phyloP scores from a whole-genome alignment of 371 early-diverging fungal species.

The Quaeritorhiza haematococci region DNA sequence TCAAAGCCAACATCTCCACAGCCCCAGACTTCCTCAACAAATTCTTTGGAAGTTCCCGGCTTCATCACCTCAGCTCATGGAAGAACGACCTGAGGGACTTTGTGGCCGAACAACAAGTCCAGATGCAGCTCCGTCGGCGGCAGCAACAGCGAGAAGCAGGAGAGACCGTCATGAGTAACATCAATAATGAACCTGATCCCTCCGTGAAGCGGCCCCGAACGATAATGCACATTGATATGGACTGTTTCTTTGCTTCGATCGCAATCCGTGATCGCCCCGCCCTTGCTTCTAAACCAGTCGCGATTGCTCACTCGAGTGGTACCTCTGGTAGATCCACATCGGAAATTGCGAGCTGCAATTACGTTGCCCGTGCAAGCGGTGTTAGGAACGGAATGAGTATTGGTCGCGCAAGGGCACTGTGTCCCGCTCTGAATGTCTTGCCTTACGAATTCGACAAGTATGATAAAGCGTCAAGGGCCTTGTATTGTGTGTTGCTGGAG shows the following conservation, averaged over 20 bases:
- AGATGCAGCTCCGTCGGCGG: neutral
- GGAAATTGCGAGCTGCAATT: conserved; percentile 71
- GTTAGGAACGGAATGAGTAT: conserved; percentile 69
- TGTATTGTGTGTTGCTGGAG: conserved; percentile 64
- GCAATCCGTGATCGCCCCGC: conserved; percentile 65
- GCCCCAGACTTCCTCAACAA: conserved; percentile 66
- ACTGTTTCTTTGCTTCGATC: conserved; percentile 85
- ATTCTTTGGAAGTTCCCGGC: conserved; percentile 73
- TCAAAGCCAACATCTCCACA: conserved; percentile 21
- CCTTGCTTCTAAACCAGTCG: conserved; percentile 57
- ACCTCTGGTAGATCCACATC: conserved; percentile 31
- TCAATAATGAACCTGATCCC: conserved; percentile 17
- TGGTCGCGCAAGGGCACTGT: conserved; percentile 54
- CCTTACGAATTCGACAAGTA: conserved; percentile 80
- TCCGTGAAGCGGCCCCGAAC: conserved; percentile 18
- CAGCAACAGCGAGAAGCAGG: neutral
- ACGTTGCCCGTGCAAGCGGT: conserved; percentile 65
- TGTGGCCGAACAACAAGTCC: conserved; percentile 8
- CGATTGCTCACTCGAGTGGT: conserved; percentile 36
- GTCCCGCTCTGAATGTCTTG: conserved; percentile 57
- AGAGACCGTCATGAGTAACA: neutral
- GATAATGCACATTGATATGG: conserved; percentile 85
- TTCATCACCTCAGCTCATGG: conserved; percentile 79
- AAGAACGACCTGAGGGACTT: conserved; percentile 61
- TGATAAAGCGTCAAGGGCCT: conserved; percentile 54